phyloP scores from a whole-genome alignment of 768 basidiomycete genomes.

The Leucocoprinus leucothites region DNA sequence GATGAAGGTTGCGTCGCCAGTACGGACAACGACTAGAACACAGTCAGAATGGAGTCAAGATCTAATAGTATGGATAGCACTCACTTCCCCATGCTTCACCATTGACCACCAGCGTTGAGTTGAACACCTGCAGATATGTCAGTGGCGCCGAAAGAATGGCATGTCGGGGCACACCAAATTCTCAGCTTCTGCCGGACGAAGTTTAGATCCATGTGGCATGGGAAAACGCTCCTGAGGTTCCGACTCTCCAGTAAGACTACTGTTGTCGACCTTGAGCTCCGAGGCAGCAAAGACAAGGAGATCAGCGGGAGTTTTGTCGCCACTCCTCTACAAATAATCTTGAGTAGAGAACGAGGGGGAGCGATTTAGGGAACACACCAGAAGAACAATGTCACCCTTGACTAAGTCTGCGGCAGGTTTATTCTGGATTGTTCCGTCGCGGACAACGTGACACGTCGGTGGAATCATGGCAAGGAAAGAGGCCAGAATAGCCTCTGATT shows the following conservation, averaged over 20 bases:
- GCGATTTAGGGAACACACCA: constrained; percentile 35
- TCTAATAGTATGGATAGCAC: constrained; percentile 16
- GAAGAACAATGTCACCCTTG: constrained; percentile 62
- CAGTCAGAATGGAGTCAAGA: background rate
- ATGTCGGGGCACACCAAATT: constrained; percentile 41
- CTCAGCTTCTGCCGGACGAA: constrained; percentile 59
- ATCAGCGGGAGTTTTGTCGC: constrained; percentile 73
- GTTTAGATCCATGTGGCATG: constrained; percentile 39
- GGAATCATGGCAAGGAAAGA: constrained; percentile 76
- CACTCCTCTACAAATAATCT: constrained; percentile 42
- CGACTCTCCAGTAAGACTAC: constrained; percentile 68
- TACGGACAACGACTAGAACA: constrained; percentile 55
- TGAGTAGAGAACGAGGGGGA: background rate
- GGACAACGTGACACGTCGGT: constrained; percentile 60
- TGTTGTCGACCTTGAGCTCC: constrained; percentile 70
- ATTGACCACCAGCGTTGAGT: constrained; percentile 65
- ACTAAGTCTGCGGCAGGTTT: constrained; percentile 63
- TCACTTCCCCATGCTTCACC: constrained; percentile 70
- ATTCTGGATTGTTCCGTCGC: constrained; percentile 50
- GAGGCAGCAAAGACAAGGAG: constrained; percentile 54
- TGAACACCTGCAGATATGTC: constrained; percentile 49
- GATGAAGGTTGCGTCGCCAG: constrained; percentile 65
- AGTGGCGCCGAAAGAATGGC: background rate
- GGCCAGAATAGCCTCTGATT: constrained; percentile 69
- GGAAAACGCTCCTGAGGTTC: constrained; percentile 62